These are phyloP conservation scores for Sphagnum fallax DNA, from an alignment of 228 moss, liverwort and hornwort genomes.

Conservation along the genomic window DNA sequence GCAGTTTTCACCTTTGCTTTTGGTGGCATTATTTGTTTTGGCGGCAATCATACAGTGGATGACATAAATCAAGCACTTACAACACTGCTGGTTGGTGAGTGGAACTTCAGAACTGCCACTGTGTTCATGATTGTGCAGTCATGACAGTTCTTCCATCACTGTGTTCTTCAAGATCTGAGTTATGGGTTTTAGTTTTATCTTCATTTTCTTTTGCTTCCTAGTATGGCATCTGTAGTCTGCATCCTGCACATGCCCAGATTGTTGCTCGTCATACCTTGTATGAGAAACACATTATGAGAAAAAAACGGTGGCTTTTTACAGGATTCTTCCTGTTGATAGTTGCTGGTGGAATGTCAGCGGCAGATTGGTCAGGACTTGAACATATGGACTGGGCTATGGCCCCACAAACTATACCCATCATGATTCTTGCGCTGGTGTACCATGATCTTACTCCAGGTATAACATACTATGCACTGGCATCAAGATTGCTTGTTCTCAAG, in stretches of 20 bases:
- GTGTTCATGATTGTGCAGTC: background rate
- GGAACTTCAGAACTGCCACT: background rate
- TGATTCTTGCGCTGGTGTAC: conserved; percentile 55
- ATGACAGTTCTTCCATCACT: background rate
- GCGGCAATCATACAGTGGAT: conserved; percentile 32
- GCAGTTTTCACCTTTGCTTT: conserved; percentile 25
- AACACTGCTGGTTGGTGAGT: conserved; percentile 33
- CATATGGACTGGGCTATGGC: conserved; percentile 38
- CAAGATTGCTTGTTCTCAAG: too few relatives aligned
- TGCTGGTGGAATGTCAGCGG: conserved; percentile 34
- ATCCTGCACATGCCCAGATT: too few relatives aligned
- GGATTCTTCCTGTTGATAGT: conserved; percentile 50
- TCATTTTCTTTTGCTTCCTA: background rate
- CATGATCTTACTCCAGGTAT: conserved; percentile 62
- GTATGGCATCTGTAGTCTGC: background rate
- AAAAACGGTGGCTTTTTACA: conserved; percentile 3
- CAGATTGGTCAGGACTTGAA: conserved; percentile 44
- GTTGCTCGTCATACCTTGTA: too few relatives aligned
- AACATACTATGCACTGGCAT: background rate
- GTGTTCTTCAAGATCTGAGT: background rate
- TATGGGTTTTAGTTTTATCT: too few relatives aligned
- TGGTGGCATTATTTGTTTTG: conserved; percentile 31
- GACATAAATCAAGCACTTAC: conserved; percentile 52
- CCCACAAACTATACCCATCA: conserved; percentile 46
- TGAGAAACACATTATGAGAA: too few relatives aligned